Evolutionary conservation across 257 asterid genomes (phyloP).

Genomic region (Echium plantagineum): DNA sequence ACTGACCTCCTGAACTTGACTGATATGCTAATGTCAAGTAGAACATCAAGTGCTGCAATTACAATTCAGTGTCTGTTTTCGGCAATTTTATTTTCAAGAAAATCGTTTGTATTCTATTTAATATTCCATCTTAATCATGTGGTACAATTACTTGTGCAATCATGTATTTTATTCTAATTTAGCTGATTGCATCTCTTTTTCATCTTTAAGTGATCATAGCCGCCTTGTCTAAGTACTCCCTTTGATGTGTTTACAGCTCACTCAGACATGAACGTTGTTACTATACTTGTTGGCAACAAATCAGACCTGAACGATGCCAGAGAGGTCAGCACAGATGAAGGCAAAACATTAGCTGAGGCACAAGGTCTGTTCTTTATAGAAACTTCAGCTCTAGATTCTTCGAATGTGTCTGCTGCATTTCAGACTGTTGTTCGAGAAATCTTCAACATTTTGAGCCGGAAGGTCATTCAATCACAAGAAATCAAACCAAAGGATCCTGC

Average conservation of each 20-base stretch:
- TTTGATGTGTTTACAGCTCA: constrained; percentile 42
- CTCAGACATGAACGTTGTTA: constrained; percentile 93
- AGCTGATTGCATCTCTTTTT: too few relatives aligned
- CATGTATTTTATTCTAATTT: too few relatives aligned
- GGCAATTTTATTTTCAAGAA: too few relatives aligned
- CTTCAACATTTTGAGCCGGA: constrained; percentile 67
- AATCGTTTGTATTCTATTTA: too few relatives aligned
- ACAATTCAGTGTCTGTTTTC: too few relatives aligned
- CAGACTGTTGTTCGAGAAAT: constrained; percentile 81
- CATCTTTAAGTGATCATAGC: too few relatives aligned
- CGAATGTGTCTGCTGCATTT: constrained; percentile 67
- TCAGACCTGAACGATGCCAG: constrained; percentile 84
- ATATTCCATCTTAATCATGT: too few relatives aligned
- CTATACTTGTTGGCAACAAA: constrained; percentile 88
- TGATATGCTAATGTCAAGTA: too few relatives aligned
- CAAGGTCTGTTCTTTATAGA: constrained; percentile 80
- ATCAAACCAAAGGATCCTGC: constrained; percentile 46
- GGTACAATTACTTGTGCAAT: too few relatives aligned
- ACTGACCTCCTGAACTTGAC: too few relatives aligned
- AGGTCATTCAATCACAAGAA: constrained; percentile 94
- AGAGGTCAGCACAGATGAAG: constrained; percentile 82
- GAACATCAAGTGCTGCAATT: too few relatives aligned
- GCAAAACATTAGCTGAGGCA: constrained; percentile 74
- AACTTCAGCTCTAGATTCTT: constrained; percentile 90
- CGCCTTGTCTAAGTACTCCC: too few relatives aligned